A percentile compares a stretch with the other conserved stretches of the same genome.
Conservation (phyloP, 768 basidiomycete genomes). For the Xerocomellus chrysenteron region DNA sequence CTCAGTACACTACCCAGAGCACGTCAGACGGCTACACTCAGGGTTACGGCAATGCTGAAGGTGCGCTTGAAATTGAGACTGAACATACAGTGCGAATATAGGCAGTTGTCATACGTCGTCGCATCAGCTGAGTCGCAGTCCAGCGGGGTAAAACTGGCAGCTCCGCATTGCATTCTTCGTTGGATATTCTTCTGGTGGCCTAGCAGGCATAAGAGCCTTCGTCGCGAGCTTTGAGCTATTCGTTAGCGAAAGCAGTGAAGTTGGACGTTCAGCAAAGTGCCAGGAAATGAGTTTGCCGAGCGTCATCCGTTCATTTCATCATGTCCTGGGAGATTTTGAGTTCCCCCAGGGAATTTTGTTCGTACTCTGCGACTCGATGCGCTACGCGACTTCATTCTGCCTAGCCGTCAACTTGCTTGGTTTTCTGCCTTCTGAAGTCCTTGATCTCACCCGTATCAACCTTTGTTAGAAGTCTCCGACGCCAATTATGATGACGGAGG, state of each 20-base stretch:
- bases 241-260: conserved; percentile 46
- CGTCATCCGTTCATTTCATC: conserved; percentile 18
- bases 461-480: conserved; percentile 65
- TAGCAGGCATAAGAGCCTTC: conserved; percentile 35
- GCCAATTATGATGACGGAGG: conserved; percentile 55
- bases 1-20: conserved; percentile 49
- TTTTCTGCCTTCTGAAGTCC: conserved; percentile 47
- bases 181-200: conserved; percentile 23
- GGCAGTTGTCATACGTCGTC: conserved; percentile 35
- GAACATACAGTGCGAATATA: conserved; percentile 43
- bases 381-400: conserved; percentile 48
- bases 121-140: conserved; percentile 43
- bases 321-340: conserved; percentile 26
- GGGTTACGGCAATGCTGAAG: conserved; percentile 72
- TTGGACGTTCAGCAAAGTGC: conserved; percentile 30
- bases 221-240: conserved; percentile 48
- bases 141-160: conserved; percentile 51
- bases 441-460: conserved; percentile 39
- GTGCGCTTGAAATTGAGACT: conserved; percentile 80
- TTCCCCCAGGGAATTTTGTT: conserved; percentile 22
- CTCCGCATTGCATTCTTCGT: conserved; percentile 23
- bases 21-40: conserved; percentile 52
- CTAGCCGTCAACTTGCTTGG: conserved; percentile 40
- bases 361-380: conserved; percentile 34
- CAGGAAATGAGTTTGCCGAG: conserved; percentile 30